Evolutionary conservation across 1,139 yeast species (phyloP), one percentile per base, ranked within the genome.

Genomic region (Scheffersomyces lignicola): DNA sequence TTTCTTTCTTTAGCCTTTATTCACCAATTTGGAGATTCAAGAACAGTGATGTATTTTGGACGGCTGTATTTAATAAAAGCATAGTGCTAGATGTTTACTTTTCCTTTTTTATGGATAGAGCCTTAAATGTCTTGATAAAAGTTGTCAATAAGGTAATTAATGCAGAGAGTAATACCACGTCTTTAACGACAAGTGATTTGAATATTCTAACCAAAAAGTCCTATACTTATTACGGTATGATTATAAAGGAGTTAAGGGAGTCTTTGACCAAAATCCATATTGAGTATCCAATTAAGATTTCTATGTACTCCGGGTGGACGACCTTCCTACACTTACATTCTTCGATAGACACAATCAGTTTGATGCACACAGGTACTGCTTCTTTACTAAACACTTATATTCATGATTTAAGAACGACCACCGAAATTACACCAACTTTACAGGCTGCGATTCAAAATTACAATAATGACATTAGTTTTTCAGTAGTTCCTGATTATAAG

Each of bases 291-390:
- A 60, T 70, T 3, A 56, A 60, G 28, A 60, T 69, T 18, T 67
- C 73, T 8, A 50, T 68, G 29, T 57, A 62, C 35, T 56, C 70
- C 1, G 58, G 68, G 2, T 66, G 69, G 62, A 55, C 69, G 1
- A 57, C 63, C 13, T 62, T 60, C 39, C 49, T 67, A 27, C 64
- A 66, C 31, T 45, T 55, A 11, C 62, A 60, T 38, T 54, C 70
- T 1, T 58, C 64, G n/a, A 49, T 60, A 15, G 58, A 60, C 13
- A 64, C 73, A 0, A 47, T 58, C 16, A 48, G 59, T 27, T 48
- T 67, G 22, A 52, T 68, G 48, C 53, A 57, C 31, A 52, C 51
- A 18, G 74, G 75, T 5, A 61, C 72, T 0, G 56, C 69, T 1
- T 54, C 67, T 2, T 47, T 69, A 15, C 40, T 65, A 25, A 40